These are phyloP conservation scores for Perkinsela sp. DNA, from an alignment of 208 protist species.

Conservation along the genomic window DNA sequence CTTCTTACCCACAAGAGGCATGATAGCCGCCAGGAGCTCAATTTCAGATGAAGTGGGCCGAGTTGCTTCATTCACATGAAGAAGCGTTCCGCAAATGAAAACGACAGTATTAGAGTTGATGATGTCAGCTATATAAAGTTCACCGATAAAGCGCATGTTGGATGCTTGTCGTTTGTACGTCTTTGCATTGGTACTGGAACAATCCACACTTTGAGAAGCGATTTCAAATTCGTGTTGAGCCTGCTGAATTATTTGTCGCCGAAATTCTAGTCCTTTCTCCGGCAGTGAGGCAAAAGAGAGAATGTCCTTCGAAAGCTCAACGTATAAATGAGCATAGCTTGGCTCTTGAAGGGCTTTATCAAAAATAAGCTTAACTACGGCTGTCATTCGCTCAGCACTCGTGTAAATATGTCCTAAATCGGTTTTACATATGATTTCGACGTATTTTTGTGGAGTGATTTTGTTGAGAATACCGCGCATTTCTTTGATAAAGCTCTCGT, in stretches of 20 bases:
- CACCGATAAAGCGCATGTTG: not conserved
- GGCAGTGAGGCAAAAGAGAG: not conserved
- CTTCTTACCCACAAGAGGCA: not conserved
- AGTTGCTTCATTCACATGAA: not conserved
- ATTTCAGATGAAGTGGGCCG: not conserved
- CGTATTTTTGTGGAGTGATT: not conserved
- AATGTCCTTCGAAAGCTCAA: conserved; percentile 1
- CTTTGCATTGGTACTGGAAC: not conserved
- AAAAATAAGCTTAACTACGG: not conserved
- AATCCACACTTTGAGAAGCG: not conserved
- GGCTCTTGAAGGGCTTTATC: not conserved
- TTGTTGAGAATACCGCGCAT: not conserved
- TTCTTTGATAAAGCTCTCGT: not conserved
- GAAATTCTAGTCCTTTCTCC: not conserved
- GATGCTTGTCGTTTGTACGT: not conserved
- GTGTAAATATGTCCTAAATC: not conserved
- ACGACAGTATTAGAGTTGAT: not conserved
- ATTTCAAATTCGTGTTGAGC: not conserved
- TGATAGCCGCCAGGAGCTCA: not conserved
- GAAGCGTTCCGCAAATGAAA: not conserved
- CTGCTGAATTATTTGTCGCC: not conserved
- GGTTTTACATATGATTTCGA: not conserved
- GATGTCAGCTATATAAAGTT: not conserved
- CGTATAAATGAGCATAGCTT: not conserved
- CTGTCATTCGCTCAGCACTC: not conserved